A percentile compares a stretch with the other conserved stretches of the same genome.
Conservation (phyloP, 495 filamentous ascomycete genomes). For the Staphylotrichum longicolle region DNA sequence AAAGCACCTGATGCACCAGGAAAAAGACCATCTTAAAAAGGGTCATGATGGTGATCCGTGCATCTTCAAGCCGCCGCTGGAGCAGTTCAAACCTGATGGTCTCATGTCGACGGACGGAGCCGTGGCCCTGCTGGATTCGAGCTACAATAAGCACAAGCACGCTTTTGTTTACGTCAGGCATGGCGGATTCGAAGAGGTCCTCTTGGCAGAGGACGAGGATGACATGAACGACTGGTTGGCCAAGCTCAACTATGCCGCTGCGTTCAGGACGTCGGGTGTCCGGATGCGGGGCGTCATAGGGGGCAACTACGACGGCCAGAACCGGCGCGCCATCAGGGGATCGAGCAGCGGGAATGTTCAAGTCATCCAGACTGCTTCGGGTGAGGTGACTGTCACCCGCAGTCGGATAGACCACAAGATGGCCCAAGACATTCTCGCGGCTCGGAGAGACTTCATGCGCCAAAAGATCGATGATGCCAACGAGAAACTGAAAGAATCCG, state of each 20-base stretch:
- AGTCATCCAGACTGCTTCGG: slow-evolving; percentile 64
- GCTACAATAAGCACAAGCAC: slow-evolving; percentile 94
- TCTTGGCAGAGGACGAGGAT: slow-evolving; percentile 80
- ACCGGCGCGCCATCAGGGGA: slow-evolving; percentile 67
- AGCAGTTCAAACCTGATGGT: slow-evolving; percentile 88
- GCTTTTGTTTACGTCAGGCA: slow-evolving; percentile 90
- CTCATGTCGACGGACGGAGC: slow-evolving; percentile 90
- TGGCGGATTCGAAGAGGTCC: slow-evolving; percentile 83
- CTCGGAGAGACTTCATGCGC: slow-evolving; percentile 75
- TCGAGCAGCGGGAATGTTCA: slow-evolving; percentile 56
- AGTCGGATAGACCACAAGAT: slow-evolving; percentile 75
- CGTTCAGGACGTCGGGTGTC: slow-evolving; percentile 89
- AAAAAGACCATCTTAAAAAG: slow-evolving; percentile 71
- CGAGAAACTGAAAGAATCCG: slow-evolving; percentile 68
- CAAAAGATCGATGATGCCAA: slow-evolving; percentile 81
- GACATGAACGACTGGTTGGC: slow-evolving; percentile 98
- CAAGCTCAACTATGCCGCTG: slow-evolving; percentile 93
- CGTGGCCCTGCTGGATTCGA: slow-evolving; percentile 80
- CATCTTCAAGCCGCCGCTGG: slow-evolving; percentile 83
- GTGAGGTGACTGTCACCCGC: slow-evolving; percentile 64
- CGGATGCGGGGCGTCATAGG: slow-evolving; percentile 84
- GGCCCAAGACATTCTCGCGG: slow-evolving; percentile 75
- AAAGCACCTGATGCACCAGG: slow-evolving; percentile 83
- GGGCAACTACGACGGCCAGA: slow-evolving; percentile 79
- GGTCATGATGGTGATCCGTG: slow-evolving; percentile 66